Evolutionary conservation across 2,329 filamentous ascomycete species (phyloP).

Genomic region (Macrophomina tecta): DNA sequence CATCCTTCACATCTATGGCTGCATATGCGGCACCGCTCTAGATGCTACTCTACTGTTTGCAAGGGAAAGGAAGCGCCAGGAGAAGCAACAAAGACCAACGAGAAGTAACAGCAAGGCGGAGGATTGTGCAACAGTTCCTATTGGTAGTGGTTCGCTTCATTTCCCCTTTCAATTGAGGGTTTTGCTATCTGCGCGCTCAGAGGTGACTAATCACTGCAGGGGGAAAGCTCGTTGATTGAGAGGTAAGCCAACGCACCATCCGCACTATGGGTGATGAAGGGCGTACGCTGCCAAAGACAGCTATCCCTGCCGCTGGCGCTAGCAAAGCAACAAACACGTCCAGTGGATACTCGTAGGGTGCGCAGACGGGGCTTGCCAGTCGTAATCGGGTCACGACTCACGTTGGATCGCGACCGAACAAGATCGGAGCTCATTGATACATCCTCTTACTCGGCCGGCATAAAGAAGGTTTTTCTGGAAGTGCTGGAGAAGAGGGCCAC

Average conservation of each 20-base stretch:
- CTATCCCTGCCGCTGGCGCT: background rate
- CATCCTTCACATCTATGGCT: background rate
- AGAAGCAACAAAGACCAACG: no score
- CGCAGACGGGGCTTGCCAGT: background rate
- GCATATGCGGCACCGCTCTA: background rate
- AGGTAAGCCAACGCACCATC: background rate
- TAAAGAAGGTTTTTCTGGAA: background rate
- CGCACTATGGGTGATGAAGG: background rate
- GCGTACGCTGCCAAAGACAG: background rate
- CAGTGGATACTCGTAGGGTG: background rate
- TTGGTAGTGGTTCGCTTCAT: no score
- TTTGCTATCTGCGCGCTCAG: background rate
- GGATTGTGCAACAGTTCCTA: no score
- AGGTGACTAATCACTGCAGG: background rate
- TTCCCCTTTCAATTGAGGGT: no score
- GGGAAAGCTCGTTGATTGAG: background rate
- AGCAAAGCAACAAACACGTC: background rate
- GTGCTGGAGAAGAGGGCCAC: background rate
- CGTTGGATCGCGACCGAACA: background rate
- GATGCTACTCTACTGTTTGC: slow-evolving; percentile 3
- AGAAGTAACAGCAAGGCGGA: no score
- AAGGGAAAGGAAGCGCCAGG: background rate
- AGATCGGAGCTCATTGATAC: background rate
- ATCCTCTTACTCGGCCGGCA: background rate
- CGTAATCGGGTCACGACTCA: background rate